Conservation (phyloP, 345 rosid species). For the Arabidopsis arenosa region DNA sequence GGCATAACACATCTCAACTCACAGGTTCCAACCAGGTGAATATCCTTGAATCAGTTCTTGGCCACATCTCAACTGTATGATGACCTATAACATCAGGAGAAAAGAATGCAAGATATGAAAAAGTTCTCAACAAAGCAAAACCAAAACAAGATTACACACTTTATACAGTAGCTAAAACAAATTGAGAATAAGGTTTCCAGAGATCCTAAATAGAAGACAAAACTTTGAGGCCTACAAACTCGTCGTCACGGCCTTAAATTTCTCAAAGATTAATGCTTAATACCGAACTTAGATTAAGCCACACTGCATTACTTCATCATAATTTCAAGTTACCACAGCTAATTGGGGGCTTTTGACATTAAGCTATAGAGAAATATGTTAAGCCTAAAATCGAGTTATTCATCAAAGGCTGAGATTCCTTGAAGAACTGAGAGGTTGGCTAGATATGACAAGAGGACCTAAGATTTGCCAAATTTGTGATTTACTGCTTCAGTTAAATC, state of each 20-base stretch:
- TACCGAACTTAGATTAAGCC: not conserved
- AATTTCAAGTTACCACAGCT: conserved; percentile 1
- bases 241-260: not conserved
- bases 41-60: conserved; percentile 28
- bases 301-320: not conserved
- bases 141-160: conserved; percentile 14
- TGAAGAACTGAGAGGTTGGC: not conserved
- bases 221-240: not conserved
- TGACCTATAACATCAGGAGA: conserved; percentile 26
- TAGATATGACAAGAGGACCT: not conserved
- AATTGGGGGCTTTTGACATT: not conserved
- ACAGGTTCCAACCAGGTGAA: conserved; percentile 38
- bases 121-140: conserved; percentile 6
- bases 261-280: conserved; percentile 2
- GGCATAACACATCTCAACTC: conserved; percentile 35
- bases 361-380: not conserved
- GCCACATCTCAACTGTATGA: conserved; percentile 18
- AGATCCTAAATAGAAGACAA: not conserved
- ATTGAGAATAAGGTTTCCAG: not conserved
- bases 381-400: not conserved
- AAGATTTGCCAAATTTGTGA: not conserved
- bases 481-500: not conserved
- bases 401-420: not conserved
- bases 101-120: conserved; percentile 16
- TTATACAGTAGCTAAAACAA: not conserved